These are phyloP conservation scores for Myriosclerotinia duriaeana DNA, from an alignment of 2,329 filamentous ascomycete genomes.

Conservation along the genomic window DNA sequence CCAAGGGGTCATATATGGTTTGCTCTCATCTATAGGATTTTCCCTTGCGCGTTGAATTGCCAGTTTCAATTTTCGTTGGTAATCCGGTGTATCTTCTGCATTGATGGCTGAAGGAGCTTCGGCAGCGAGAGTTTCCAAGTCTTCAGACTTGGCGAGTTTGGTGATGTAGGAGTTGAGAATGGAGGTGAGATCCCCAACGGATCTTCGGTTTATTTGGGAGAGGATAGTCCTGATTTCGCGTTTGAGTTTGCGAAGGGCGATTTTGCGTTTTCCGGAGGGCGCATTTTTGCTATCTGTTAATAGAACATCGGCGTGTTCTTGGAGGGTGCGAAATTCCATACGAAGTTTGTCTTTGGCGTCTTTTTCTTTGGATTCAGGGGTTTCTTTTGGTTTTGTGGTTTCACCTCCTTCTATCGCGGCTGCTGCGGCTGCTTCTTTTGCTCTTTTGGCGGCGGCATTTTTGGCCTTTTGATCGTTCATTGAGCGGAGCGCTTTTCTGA, in stretches of 20 bases:
- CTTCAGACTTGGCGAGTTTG: constrained; percentile 10
- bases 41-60: constrained; percentile 49
- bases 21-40: constrained; percentile 73
- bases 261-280: constrained; percentile 25
- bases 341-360: constrained; percentile 5
- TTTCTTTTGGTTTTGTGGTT: constrained; percentile 24
- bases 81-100: constrained; percentile 23
- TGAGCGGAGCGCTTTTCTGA: constrained; percentile 24
- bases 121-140: neutral
- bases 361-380: constrained; percentile 11
- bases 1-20: constrained; percentile 93
- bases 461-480: constrained; percentile 27
- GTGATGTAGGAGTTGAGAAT: constrained; percentile 7
- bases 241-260: constrained; percentile 20
- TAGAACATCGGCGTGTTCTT: constrained; percentile 12
- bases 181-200: constrained; percentile 1
- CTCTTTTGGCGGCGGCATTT: constrained; percentile 21
- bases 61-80: constrained; percentile 26
- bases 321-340: constrained; percentile 13
- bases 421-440: constrained; percentile 31
- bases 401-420: constrained; percentile 24
- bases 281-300: constrained; percentile 9
- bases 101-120: constrained; percentile 27
- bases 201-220: constrained; percentile 2
- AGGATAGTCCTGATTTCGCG: constrained; percentile 17